phyloP scores from a whole-genome alignment of 805 yeast genomes.

The Cyberlindnera misumaiensis region DNA sequence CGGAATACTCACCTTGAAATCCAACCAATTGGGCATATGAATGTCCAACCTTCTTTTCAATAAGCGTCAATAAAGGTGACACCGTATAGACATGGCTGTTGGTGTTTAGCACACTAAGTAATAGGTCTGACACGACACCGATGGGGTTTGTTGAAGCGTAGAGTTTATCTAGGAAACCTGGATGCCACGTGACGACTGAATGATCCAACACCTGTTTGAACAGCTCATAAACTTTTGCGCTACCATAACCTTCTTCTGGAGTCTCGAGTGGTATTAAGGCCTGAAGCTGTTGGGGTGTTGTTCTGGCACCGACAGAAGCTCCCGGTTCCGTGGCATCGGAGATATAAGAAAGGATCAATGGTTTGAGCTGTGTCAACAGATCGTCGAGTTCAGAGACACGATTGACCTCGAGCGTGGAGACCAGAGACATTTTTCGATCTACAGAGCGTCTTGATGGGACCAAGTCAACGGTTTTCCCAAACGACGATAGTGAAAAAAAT shows the following conservation, averaged over 20 bases:
- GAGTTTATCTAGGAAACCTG: constrained; percentile 77
- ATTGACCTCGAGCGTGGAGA: constrained; percentile 34
- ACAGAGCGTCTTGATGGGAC: no score
- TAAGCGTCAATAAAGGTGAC: constrained; percentile 69
- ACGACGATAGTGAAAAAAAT: no score
- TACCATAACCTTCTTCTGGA: constrained; percentile 32
- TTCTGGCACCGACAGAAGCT: constrained; percentile 44
- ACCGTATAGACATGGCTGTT: constrained; percentile 84
- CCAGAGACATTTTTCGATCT: no score
- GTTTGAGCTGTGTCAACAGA: constrained; percentile 44
- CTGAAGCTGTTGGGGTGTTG: constrained; percentile 43
- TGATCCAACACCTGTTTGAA: constrained; percentile 53
- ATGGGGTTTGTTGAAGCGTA: constrained; percentile 84
- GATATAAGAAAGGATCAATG: constrained; percentile 47
- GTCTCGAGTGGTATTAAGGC: constrained; percentile 30
- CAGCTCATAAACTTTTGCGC: constrained; percentile 37
- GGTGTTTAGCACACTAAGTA: constrained; percentile 66
- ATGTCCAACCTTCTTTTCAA: constrained; percentile 62
- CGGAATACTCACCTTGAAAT: constrained; percentile 47
- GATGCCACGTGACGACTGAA: constrained; percentile 82
- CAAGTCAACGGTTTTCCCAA: no score
- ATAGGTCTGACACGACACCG: constrained; percentile 67
- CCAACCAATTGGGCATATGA: constrained; percentile 67
- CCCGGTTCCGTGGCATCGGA: constrained; percentile 38
- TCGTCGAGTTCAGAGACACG: constrained; percentile 52